These are phyloP conservation scores for Yamadazyma tumulicola DNA, from an alignment of 805 yeast genomes.

Conservation along the genomic window DNA sequence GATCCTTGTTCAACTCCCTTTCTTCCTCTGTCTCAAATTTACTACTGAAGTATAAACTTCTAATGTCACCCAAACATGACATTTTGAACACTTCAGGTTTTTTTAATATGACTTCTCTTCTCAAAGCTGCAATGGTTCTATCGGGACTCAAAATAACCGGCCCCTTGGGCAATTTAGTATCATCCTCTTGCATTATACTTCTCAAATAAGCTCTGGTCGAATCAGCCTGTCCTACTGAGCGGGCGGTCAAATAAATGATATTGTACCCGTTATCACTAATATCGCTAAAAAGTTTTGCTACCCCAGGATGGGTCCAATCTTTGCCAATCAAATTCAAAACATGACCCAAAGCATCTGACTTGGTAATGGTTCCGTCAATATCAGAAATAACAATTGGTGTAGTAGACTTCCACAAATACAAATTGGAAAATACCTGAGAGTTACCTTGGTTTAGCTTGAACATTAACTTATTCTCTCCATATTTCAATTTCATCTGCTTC, in stretches of 20 bases:
- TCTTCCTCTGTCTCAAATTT: conserved; percentile 5
- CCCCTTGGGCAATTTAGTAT: conserved; percentile 72
- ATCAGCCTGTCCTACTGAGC: conserved; percentile 95
- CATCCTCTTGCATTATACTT: conserved; percentile 72
- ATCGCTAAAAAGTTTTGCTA: conserved; percentile 87
- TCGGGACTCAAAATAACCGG: conserved; percentile 96
- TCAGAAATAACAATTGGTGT: conserved; percentile 94
- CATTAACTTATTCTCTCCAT: conserved; percentile 74
- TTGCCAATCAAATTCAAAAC: conserved; percentile 88
- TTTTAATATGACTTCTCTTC: conserved; percentile 85
- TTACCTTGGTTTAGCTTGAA: conserved; percentile 83
- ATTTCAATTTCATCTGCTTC: conserved; percentile 62
- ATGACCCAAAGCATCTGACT: conserved; percentile 96
- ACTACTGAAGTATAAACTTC: conserved; percentile 53
- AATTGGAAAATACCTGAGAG: conserved; percentile 67
- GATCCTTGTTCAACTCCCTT: conserved; percentile 32
- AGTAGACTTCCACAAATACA: conserved; percentile 78
- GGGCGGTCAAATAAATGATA: conserved; percentile 87
- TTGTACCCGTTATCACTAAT: conserved; percentile 86
- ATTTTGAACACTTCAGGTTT: conserved; percentile 98
- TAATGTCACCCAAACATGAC: conserved; percentile 90
- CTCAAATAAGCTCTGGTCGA: conserved; percentile 78
- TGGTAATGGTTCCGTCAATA: conserved; percentile 96
- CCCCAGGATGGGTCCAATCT: conserved; percentile 98
- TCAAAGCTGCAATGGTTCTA: conserved; percentile 91